Percentiles rank a stretch among this genome's conserved stretches.
phyloP scores from a whole-genome alignment of 1,284 basidiomycete genomes.

The Trametes pubescens region DNA sequence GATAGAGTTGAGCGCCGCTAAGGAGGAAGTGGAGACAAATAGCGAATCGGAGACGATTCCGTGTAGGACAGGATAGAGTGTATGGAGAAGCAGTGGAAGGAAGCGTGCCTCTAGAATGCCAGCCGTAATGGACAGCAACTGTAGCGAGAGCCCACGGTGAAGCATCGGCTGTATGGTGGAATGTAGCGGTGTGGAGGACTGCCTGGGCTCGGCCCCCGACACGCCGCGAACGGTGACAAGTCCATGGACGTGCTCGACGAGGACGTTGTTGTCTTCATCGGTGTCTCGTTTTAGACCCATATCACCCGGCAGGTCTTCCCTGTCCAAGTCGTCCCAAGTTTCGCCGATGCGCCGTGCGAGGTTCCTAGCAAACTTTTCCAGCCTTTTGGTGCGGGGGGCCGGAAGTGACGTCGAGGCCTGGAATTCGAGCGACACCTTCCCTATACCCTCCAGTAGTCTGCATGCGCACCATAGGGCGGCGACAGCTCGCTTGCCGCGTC shows the following conservation, averaged over 20 bases:
- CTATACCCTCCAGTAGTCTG: constrained; percentile 76
- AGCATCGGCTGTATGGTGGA: constrained; percentile 54
- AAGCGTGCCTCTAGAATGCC: constrained; percentile 73
- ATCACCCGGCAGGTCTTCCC: constrained; percentile 35
- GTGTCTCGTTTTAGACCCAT: constrained; percentile 29
- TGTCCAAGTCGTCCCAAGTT: constrained; percentile 67
- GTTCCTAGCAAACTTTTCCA: constrained; percentile 72
- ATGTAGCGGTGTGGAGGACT: constrained; percentile 35
- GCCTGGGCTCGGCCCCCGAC: constrained; percentile 46
- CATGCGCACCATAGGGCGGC: constrained; percentile 88
- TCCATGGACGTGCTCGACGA: constrained; percentile 66
- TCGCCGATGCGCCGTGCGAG: constrained; percentile 71
- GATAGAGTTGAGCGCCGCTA: constrained; percentile 74
- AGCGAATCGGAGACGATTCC: constrained; percentile 76
- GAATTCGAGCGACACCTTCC: constrained; percentile 51
- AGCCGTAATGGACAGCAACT: constrained; percentile 75
- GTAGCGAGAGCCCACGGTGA: constrained; percentile 72
- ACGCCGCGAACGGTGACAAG: constrained; percentile 48
- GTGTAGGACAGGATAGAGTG: constrained; percentile 86
- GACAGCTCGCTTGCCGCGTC: constrained; percentile 57
- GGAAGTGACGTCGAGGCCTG: constrained; percentile 37
- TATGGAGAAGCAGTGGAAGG: constrained; percentile 76
- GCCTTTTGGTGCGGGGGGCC: constrained; percentile 48
- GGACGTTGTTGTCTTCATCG: constrained; percentile 46
- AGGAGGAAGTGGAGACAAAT: constrained; percentile 74